Conservation (phyloP, 2,329 filamentous ascomycete genomes). For the Colletotrichum truncatum region DNA sequence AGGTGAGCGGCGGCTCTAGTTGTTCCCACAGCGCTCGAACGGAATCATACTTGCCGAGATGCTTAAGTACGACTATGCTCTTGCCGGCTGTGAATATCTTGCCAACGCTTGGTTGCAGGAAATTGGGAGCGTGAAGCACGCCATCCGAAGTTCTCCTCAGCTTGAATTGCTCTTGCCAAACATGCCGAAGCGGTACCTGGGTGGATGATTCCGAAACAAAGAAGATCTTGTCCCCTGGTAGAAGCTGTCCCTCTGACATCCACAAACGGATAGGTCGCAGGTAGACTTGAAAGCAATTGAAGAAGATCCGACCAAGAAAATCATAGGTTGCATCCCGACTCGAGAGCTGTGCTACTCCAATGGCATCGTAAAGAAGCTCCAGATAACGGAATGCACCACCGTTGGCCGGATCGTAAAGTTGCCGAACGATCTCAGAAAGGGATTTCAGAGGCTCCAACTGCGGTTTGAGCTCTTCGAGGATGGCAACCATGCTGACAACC, state of each 20-base stretch:
- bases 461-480: conserved; percentile 66
- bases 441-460: conserved; percentile 64
- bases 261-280: conserved; percentile 81
- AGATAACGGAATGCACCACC: conserved; percentile 75
- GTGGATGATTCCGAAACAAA: conserved; percentile 70
- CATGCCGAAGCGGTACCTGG: conserved; percentile 66
- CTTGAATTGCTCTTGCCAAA: conserved; percentile 82
- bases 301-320: conserved; percentile 75
- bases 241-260: conserved; percentile 83
- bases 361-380: conserved; percentile 78
- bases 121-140: conserved; percentile 74
- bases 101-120: conserved; percentile 73
- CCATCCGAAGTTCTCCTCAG: conserved; percentile 70
- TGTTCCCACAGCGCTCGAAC: conserved; percentile 40
- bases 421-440: conserved; percentile 70
- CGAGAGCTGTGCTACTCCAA: conserved; percentile 74
- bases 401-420: conserved; percentile 59
- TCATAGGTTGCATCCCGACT: conserved; percentile 70
- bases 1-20: conserved; percentile 61
- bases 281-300: conserved; percentile 85
- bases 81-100: conserved; percentile 91
- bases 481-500: conserved; percentile 72
- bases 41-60: conserved; percentile 66
- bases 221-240: conserved; percentile 73
- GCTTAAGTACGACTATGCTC: conserved; percentile 83